phyloP scores from a whole-genome alignment of 192 early-diverging fungal genomes.

The Irineochytrium annulatum region DNA sequence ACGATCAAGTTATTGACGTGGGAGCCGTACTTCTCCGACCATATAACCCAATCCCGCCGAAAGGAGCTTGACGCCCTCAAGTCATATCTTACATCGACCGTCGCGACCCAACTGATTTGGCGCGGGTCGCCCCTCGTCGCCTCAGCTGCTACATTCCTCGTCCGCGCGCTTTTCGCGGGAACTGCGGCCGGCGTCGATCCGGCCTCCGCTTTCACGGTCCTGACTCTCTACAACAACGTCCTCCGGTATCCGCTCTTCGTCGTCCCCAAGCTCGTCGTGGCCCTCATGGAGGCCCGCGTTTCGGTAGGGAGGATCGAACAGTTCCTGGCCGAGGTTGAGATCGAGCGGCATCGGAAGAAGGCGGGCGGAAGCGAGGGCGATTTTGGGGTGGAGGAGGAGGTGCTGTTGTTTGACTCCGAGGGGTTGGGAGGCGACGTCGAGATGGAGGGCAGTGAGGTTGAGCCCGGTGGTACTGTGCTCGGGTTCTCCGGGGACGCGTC shows the following conservation, averaged over 20 bases:
- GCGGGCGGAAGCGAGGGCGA: background rate
- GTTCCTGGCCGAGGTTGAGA: constrained; percentile 22
- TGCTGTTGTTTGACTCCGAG: background rate
- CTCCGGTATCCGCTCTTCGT: constrained; percentile 48
- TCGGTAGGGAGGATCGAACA: constrained; percentile 41
- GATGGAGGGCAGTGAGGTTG: background rate
- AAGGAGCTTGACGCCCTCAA: constrained; percentile 20
- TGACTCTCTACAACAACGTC: constrained; percentile 55
- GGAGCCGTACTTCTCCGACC: constrained; percentile 29
- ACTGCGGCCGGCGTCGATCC: constrained; percentile 53
- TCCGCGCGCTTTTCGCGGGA: constrained; percentile 33
- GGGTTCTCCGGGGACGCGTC: constrained; percentile 16
- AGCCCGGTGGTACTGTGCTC: background rate
- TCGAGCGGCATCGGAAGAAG: background rate
- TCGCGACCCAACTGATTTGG: constrained; percentile 43
- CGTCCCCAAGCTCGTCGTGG: constrained; percentile 52
- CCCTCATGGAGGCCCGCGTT: constrained; percentile 44
- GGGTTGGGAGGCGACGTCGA: background rate
- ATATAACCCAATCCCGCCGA: constrained; percentile 14
- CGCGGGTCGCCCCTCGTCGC: constrained; percentile 48
- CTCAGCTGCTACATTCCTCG: constrained; percentile 47
- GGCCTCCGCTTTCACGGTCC: constrained; percentile 55
- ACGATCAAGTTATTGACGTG: constrained; percentile 40
- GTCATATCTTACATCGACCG: constrained; percentile 19
- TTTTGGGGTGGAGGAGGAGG: constrained; percentile 1